Conservation (phyloP, 106 monocot species). For the Vanilla planifolia region DNA sequence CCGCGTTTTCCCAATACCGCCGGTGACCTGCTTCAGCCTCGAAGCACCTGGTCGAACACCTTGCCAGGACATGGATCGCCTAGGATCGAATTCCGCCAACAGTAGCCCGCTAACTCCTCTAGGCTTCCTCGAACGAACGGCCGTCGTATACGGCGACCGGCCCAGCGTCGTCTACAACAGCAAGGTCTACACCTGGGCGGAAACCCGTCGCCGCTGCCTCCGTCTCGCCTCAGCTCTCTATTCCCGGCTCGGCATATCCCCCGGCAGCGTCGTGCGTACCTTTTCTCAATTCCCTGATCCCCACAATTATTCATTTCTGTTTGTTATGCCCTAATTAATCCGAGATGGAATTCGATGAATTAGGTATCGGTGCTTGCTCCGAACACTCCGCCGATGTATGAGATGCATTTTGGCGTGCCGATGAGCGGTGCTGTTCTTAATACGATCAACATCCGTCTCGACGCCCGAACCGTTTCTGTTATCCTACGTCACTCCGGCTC, state of each 20-base stretch:
- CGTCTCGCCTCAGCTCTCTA: conserved; percentile 24
- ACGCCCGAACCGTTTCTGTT: conserved; percentile 29
- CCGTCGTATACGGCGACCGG: conserved; percentile 41
- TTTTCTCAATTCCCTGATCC: not conserved
- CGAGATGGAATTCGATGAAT: not conserved
- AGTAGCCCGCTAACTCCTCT: conserved; percentile 45
- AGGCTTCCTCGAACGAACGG: conserved; percentile 52
- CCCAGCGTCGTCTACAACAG: conserved; percentile 41
- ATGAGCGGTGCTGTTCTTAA: conserved; percentile 53
- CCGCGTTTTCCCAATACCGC: too few relatives aligned
- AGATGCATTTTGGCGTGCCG: conserved; percentile 67
- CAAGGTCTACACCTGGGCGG: conserved; percentile 56
- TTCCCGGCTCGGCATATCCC: conserved; percentile 3
- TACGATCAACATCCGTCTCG: conserved; percentile 35
- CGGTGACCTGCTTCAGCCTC: too few relatives aligned
- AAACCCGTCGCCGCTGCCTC: conserved; percentile 54
- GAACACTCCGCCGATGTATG: conserved; percentile 60
- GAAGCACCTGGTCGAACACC: too few relatives aligned
- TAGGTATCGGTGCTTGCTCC: conserved; percentile 32
- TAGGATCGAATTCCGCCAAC: conserved; percentile 38
- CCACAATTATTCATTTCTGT: not conserved
- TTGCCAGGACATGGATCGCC: conserved; percentile 25
- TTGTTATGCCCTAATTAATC: not conserved
- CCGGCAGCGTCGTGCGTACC: not conserved
- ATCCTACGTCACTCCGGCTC: conserved; percentile 30